Evolutionary conservation across 2,329 filamentous ascomycete species (phyloP).

Genomic region (Ustulina deusta): DNA sequence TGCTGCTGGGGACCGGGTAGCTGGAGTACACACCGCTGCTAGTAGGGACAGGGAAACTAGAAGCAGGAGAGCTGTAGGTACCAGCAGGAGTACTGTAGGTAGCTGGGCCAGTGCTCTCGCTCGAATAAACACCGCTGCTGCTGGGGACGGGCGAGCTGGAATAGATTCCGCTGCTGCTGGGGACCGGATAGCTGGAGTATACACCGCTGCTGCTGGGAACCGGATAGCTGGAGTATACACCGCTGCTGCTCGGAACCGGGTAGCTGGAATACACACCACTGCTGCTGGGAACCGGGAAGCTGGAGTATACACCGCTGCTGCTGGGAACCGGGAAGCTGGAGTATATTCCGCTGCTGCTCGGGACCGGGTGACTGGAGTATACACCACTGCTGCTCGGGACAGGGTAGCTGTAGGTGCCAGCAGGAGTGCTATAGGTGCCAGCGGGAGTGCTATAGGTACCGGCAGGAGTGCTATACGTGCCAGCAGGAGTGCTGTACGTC

Average conservation of each 20-base stretch:
- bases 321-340: not conserved
- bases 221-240: too few species aligned
- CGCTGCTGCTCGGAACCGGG: constrained; percentile 8
- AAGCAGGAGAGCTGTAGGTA: constrained; percentile 8
- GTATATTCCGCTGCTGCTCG: not conserved
- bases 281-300: not conserved
- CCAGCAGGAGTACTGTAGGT: constrained; percentile 3
- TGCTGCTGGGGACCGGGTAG: not conserved
- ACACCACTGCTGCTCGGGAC: not conserved
- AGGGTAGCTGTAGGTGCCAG: not conserved
- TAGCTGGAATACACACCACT: too few species aligned
- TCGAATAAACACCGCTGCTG: constrained; percentile 1
- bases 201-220: too few species aligned
- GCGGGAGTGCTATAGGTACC: not conserved
- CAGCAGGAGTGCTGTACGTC: not conserved
- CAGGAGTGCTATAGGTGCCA: not conserved
- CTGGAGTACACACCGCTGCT: constrained; percentile 9
- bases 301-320: too few species aligned
- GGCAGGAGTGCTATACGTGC: not conserved
- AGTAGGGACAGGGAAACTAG: not conserved
- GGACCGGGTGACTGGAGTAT: not conserved
- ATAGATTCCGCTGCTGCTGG: not conserved
- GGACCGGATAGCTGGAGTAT: too few species aligned
- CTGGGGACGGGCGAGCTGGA: too few species aligned
- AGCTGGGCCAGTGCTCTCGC: not conserved